A percentile compares a stretch with the other conserved stretches of the same genome.
Evolutionary conservation across 257 asterid genomes (phyloP).

Genomic region (Catharanthus roseus): DNA sequence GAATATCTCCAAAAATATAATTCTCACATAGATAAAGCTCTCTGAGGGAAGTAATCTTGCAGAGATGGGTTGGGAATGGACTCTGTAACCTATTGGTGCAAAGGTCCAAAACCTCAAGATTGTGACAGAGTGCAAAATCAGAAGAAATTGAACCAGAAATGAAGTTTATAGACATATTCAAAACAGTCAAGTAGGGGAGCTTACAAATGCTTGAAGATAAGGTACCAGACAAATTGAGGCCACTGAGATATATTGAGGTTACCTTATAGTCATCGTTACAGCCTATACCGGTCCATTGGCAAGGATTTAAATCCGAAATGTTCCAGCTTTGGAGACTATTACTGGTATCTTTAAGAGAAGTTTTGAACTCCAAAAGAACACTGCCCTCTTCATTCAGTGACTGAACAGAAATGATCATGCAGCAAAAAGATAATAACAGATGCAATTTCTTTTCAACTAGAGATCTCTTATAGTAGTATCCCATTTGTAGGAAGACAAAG

Average conservation of each 20-base stretch:
- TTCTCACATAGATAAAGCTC: constrained; percentile 72
- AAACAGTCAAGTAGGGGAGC: constrained; percentile 45
- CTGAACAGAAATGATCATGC: constrained; percentile 33
- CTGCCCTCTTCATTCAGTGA: constrained; percentile 62
- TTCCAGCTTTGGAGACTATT: constrained; percentile 66
- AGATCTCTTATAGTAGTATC: constrained; percentile 17
- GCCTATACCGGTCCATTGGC: constrained; percentile 65
- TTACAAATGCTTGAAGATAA: constrained; percentile 51
- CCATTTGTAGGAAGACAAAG: constrained; percentile 35
- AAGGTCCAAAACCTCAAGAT: constrained; percentile 57
- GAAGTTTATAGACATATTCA: constrained; percentile 61
- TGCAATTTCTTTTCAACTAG: constrained; percentile 23
- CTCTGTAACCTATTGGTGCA: constrained; percentile 65
- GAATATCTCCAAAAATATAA: constrained; percentile 59
- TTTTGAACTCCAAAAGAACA: constrained; percentile 60
- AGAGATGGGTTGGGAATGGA: constrained; percentile 47
- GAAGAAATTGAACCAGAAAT: constrained; percentile 63
- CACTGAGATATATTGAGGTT: constrained; percentile 42
- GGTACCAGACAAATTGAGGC: constrained; percentile 57
- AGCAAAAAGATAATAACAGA: constrained; percentile 30
- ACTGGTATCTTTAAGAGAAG: constrained; percentile 44
- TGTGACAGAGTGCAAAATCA: constrained; percentile 36
- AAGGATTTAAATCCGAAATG: constrained; percentile 41
- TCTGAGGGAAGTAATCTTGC: constrained; percentile 45
- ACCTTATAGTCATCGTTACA: constrained; percentile 42